These are phyloP conservation scores for Proliferodiscus dingleyae DNA, from an alignment of 2,329 filamentous ascomycete genomes.

Conservation along the genomic window DNA sequence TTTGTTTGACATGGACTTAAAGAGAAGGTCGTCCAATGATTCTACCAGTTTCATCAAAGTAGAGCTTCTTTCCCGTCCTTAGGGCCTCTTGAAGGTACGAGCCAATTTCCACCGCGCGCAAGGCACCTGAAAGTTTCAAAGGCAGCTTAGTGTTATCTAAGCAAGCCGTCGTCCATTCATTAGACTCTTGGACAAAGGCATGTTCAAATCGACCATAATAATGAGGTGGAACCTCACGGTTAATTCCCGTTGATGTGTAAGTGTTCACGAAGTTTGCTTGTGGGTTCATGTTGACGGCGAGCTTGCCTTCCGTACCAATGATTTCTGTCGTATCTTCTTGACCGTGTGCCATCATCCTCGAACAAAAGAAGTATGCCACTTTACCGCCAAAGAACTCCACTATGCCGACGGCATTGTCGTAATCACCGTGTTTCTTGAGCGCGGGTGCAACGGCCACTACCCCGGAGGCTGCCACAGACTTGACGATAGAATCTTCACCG, in stretches of 20 bases:
- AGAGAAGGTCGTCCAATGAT: too few relatives aligned
- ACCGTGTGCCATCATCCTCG: conserved; percentile 63
- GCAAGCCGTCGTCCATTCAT: conserved; percentile 56
- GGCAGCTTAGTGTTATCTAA: conserved; percentile 52
- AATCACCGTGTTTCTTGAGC: conserved; percentile 51
- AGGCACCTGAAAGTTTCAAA: conserved; percentile 51
- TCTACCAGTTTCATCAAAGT: conserved; percentile 50
- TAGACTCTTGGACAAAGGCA: conserved; percentile 58
- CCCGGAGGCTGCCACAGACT: conserved; percentile 51
- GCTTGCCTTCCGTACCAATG: conserved; percentile 61
- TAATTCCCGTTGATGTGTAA: conserved; percentile 48
- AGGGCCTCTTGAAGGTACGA: conserved; percentile 53
- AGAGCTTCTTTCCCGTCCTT: conserved; percentile 50
- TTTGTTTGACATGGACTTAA: too few relatives aligned
- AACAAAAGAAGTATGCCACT: conserved; percentile 60
- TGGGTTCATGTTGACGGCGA: conserved; percentile 57
- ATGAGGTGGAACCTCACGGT: conserved; percentile 54
- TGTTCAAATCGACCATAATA: conserved; percentile 60
- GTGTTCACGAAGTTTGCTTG: conserved; percentile 49
- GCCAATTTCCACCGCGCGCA: conserved; percentile 57
- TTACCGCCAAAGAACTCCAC: conserved; percentile 61
- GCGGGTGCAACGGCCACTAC: conserved; percentile 56
- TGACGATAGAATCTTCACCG: conserved; percentile 47
- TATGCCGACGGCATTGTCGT: conserved; percentile 60
- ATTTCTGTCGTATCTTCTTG: conserved; percentile 65